Evolutionary conservation across 495 filamentous ascomycete species (phyloP).

Genomic region (Xylaria sp.): DNA sequence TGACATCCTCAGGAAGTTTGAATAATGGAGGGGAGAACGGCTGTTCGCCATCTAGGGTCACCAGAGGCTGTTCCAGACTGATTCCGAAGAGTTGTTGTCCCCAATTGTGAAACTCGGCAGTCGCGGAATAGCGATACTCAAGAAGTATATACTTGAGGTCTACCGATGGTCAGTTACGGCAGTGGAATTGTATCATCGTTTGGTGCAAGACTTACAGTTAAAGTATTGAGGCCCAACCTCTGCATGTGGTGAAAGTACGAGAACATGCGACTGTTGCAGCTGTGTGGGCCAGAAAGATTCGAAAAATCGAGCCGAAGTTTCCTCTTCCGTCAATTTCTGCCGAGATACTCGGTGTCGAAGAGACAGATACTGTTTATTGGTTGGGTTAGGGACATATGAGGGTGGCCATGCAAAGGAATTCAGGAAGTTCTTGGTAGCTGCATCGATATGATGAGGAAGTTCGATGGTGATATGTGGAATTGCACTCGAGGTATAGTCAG

Average conservation of each 20-base stretch:
- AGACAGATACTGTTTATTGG: slow-evolving; percentile 58
- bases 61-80: slow-evolving; percentile 74
- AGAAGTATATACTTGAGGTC: slow-evolving; percentile 73
- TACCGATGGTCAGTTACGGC: slow-evolving; percentile 25
- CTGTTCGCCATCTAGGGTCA: slow-evolving; percentile 61
- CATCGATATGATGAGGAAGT: slow-evolving; percentile 71
- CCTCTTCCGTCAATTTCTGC: slow-evolving; percentile 59
- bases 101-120: slow-evolving; percentile 49
- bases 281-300: slow-evolving; percentile 82
- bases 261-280: slow-evolving; percentile 67
- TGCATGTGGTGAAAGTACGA: slow-evolving; percentile 77
- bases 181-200: background rate
- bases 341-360: slow-evolving; percentile 74
- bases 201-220: slow-evolving; percentile 64
- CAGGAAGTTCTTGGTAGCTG: slow-evolving; percentile 64
- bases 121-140: slow-evolving; percentile 73
- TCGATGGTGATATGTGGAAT: slow-evolving; percentile 80
- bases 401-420: slow-evolving; percentile 71
- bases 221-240: slow-evolving; percentile 78
- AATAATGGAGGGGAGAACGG: slow-evolving; percentile 60
- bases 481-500: slow-evolving; percentile 72
- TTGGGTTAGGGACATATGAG: slow-evolving; percentile 42
- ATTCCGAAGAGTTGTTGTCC: slow-evolving; percentile 70
- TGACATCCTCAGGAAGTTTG: slow-evolving; percentile 32
- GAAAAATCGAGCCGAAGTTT: slow-evolving; percentile 73